Conservation (phyloP, 2,329 filamentous ascomycete species). For the Apiospora marii region DNA sequence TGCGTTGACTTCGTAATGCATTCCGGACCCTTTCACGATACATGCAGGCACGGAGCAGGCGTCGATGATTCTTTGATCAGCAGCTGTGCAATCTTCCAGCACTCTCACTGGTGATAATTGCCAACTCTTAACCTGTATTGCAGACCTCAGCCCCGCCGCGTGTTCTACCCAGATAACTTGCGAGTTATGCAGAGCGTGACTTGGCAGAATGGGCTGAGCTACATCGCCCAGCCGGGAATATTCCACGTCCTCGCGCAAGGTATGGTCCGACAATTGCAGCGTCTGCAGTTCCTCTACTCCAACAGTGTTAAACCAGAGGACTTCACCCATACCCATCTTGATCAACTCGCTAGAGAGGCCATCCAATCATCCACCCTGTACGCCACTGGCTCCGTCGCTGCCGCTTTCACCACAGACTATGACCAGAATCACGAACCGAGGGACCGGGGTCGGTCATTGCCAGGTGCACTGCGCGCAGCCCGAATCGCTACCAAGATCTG, state of each 20-base stretch:
- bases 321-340: constrained; percentile 21
- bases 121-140: constrained; percentile 46
- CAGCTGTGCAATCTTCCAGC: constrained; percentile 56
- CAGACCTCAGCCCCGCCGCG: constrained; percentile 50
- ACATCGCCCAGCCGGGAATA: constrained; percentile 53
- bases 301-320: constrained; percentile 24
- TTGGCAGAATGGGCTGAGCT: constrained; percentile 51
- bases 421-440: constrained; percentile 44
- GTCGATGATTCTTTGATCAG: constrained; percentile 55
- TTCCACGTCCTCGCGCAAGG: constrained; percentile 47
- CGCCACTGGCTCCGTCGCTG: constrained; percentile 46
- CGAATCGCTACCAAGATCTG: constrained; percentile 21
- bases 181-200: constrained; percentile 55
- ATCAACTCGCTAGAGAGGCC: constrained; percentile 28
- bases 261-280: constrained; percentile 46
- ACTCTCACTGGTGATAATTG: constrained; percentile 46
- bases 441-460: constrained; percentile 33
- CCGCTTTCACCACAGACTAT: constrained; percentile 39
- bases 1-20: constrained; percentile 59
- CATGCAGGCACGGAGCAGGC: constrained; percentile 64
- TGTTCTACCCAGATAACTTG: constrained; percentile 53
- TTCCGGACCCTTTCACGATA: constrained; percentile 56
- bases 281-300: constrained; percentile 41
- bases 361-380: constrained; percentile 33
- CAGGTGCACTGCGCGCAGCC: background rate